These are phyloP conservation scores for Mortierella sp. DNA, from an alignment of 371 early-diverging fungal genomes.

Conservation along the genomic window DNA sequence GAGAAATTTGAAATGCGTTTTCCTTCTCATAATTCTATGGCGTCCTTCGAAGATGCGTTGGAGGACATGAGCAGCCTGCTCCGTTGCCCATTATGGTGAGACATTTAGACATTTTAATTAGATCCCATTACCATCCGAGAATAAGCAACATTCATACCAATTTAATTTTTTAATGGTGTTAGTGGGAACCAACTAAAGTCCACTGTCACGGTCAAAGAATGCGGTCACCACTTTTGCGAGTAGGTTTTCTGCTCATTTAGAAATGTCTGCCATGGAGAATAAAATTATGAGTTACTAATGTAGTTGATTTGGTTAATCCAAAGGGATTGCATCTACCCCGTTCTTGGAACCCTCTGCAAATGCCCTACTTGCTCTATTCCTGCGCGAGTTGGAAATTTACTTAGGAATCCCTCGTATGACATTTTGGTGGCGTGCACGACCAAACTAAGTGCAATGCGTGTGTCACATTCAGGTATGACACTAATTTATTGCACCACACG, in stretches of 20 bases:
- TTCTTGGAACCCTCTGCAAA: slow-evolving; percentile 31
- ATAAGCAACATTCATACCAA: not conserved
- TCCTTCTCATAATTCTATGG: slow-evolving; percentile 10
- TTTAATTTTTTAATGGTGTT: not conserved
- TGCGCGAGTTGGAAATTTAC: slow-evolving; percentile 48
- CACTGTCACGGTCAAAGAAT: slow-evolving; percentile 43
- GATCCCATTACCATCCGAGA: no score
- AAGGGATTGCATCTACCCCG: slow-evolving; percentile 44
- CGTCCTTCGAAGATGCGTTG: slow-evolving; percentile 45
- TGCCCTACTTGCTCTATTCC: slow-evolving; percentile 51
- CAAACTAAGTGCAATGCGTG: slow-evolving; percentile 31
- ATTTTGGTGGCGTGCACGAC: slow-evolving; percentile 52
- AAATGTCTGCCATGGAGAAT: not conserved
- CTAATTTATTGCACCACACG: not conserved
- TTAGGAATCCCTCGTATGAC: slow-evolving; percentile 44
- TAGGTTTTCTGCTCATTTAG: slow-evolving; percentile 2
- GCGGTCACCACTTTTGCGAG: slow-evolving; percentile 56
- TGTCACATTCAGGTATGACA: slow-evolving; percentile 6
- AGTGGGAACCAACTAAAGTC: slow-evolving; percentile 25
- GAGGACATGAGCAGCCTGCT: slow-evolving; percentile 30
- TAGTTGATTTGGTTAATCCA: no score
- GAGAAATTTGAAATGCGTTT: slow-evolving; percentile 1
- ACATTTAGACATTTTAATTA: not conserved
- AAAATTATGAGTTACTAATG: not conserved
- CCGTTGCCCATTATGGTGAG: slow-evolving; percentile 42